A percentile compares a stretch with the other conserved stretches of the same genome.
These are phyloP conservation scores for Metschnikowia matae DNA, from an alignment of 805 yeast species.

Conservation along the genomic window DNA sequence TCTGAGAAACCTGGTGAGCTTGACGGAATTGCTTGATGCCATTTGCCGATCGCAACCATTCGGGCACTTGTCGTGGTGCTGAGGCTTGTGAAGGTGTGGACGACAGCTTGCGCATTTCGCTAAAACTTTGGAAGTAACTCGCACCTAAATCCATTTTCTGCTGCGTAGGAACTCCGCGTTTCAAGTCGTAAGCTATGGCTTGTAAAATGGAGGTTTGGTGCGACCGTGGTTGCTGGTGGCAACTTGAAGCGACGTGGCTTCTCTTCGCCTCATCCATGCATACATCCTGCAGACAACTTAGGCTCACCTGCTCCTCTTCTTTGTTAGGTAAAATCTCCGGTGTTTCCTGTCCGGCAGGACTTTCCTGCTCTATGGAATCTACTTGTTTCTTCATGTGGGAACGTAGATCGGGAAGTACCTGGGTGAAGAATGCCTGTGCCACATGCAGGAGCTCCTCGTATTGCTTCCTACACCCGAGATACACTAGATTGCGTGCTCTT, in stretches of 20 bases:
- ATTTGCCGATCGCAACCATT: neutral
- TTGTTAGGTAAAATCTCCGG: neutral
- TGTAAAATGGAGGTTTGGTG: neutral
- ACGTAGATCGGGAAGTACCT: constrained; percentile 5
- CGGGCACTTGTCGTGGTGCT: too few relatives aligned
- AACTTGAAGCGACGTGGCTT: neutral
- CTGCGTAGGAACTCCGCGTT: constrained; percentile 4
- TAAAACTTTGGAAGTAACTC: neutral
- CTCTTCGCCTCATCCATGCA: neutral
- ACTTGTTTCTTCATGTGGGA: neutral
- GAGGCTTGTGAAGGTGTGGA: neutral
- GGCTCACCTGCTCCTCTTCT: neutral
- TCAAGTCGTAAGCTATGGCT: constrained; percentile 1
- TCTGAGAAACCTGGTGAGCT: neutral
- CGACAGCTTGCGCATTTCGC: neutral
- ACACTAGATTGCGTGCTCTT: constrained; percentile 50
- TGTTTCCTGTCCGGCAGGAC: neutral
- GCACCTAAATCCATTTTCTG: constrained; percentile 3
- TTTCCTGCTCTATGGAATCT: neutral
- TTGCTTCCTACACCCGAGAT: constrained; percentile 22
- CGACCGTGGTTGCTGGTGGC: neutral
- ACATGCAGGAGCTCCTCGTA: constrained; percentile 4
- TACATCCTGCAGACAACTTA: neutral
- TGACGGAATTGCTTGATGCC: too few relatives aligned
- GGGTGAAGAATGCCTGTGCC: constrained; percentile 4